These are phyloP conservation scores for Mortierella sp. DNA, from an alignment of 371 early-diverging fungal species.

Conservation along the genomic window DNA sequence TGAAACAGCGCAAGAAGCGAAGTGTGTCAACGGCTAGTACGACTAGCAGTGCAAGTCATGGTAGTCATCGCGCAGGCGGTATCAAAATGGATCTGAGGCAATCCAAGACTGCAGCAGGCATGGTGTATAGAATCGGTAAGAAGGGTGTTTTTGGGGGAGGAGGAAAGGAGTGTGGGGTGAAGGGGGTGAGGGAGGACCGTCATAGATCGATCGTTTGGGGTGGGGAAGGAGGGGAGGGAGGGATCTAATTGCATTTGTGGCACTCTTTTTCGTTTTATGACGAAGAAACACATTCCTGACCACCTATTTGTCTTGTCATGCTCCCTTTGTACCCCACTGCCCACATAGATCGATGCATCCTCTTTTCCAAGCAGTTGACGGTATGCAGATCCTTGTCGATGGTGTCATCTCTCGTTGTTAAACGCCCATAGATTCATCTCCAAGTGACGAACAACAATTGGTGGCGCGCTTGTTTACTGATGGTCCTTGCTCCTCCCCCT, in stretches of 20 bases:
- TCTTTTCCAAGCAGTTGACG: slow-evolving; percentile 62
- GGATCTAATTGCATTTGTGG: no score
- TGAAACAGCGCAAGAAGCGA: slow-evolving; percentile 25
- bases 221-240: no score
- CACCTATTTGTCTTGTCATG: neutral
- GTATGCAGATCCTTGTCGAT: slow-evolving; percentile 31
- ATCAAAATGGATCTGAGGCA: slow-evolving; percentile 40
- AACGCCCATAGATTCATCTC: no score
- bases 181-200: no score
- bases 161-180: neutral
- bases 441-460: no score
- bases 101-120: slow-evolving; percentile 32
- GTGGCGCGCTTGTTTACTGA: no score
- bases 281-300: no score
- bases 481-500: no score
- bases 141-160: no score
- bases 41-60: neutral
- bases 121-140: slow-evolving; percentile 52
- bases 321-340: neutral
- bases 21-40: slow-evolving; percentile 12
- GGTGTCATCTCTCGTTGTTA: neutral
- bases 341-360: slow-evolving; percentile 60
- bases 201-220: no score
- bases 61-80: neutral
- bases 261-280: no score